Conservation (phyloP, 495 filamentous ascomycete species). For the Schizothecium vesticola region DNA sequence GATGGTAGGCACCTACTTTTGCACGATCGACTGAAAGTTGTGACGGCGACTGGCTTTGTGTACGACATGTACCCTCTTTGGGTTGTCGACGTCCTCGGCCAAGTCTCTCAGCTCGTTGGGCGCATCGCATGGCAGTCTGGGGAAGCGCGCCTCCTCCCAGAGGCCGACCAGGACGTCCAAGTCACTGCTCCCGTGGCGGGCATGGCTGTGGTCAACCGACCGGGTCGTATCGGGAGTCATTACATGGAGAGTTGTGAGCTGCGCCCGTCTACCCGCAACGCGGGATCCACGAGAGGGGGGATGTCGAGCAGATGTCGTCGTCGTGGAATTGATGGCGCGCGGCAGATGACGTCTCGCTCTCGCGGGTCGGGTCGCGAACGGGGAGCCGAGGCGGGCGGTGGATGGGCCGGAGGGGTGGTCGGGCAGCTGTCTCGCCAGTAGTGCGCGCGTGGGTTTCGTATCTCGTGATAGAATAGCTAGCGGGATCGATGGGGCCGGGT, state of each 20-base stretch:
- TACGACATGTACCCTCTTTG: slow-evolving; percentile 47
- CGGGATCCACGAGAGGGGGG: neutral
- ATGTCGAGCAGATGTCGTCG: neutral
- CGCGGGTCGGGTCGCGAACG: neutral
- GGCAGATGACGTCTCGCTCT: neutral
- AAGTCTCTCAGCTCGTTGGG: slow-evolving; percentile 46
- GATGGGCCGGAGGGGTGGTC: neutral
- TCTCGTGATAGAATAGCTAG: neutral
- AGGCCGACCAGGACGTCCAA: slow-evolving; percentile 41
- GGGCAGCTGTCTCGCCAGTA: neutral
- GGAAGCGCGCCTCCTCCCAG: slow-evolving; percentile 48
- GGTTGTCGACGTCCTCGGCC: slow-evolving; percentile 47
- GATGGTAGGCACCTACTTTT: slow-evolving; percentile 38
- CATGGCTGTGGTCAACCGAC: slow-evolving; percentile 27
- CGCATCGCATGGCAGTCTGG: slow-evolving; percentile 47
- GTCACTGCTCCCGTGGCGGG: slow-evolving; percentile 21
- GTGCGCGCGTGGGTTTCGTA: neutral
- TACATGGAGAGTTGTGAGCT: slow-evolving; percentile 32
- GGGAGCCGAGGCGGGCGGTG: neutral
- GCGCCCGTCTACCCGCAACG: neutral
- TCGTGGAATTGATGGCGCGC: neutral
- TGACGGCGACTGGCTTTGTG: slow-evolving; percentile 48
- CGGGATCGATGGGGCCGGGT: neutral
- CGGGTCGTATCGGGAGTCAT: slow-evolving; percentile 49
- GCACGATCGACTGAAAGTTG: slow-evolving; percentile 49